These are phyloP conservation scores for Sclerotinia sclerotiorum DNA, from an alignment of 2,329 filamentous ascomycete genomes.

Conservation along the genomic window DNA sequence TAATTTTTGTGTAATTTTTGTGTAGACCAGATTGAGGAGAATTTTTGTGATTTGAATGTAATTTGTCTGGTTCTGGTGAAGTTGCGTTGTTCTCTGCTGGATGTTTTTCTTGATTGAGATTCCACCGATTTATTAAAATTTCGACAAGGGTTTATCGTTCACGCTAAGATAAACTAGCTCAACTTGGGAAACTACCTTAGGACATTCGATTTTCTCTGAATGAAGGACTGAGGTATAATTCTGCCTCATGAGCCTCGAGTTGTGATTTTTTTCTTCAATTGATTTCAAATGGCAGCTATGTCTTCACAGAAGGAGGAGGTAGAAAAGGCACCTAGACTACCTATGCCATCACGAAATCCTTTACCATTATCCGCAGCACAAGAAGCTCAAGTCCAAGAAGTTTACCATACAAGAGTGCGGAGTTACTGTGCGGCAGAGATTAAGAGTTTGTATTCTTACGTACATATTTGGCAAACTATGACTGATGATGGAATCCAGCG, in stretches of 20 bases:
- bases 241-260: background rate
- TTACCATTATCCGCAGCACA: constrained; percentile 79
- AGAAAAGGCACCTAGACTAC: constrained; percentile 37
- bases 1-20: constrained; percentile 32
- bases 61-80: background rate
- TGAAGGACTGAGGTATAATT: background rate
- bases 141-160: constrained; percentile 9
- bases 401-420: constrained; percentile 79
- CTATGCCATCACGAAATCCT: constrained; percentile 67
- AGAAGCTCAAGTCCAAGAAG: constrained; percentile 76
- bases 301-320: constrained; percentile 31
- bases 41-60: constrained; percentile 32
- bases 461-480: background rate
- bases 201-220: constrained; percentile 22
- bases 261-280: background rate
- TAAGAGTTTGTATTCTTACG: constrained; percentile 56
- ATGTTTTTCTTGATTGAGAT: constrained; percentile 3
- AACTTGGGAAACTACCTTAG: constrained; percentile 18
- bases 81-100: constrained; percentile 3
- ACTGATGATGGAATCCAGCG: constrained; percentile 52
- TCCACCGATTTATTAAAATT: constrained; percentile 12
- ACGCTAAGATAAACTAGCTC: constrained; percentile 20
- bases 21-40: constrained; percentile 62
- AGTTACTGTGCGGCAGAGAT: constrained; percentile 74
- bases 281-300: constrained; percentile 37